These are phyloP conservation scores for Paramecium caudatum DNA, from an alignment of 73 alveolate species.

Conservation along the genomic window DNA sequence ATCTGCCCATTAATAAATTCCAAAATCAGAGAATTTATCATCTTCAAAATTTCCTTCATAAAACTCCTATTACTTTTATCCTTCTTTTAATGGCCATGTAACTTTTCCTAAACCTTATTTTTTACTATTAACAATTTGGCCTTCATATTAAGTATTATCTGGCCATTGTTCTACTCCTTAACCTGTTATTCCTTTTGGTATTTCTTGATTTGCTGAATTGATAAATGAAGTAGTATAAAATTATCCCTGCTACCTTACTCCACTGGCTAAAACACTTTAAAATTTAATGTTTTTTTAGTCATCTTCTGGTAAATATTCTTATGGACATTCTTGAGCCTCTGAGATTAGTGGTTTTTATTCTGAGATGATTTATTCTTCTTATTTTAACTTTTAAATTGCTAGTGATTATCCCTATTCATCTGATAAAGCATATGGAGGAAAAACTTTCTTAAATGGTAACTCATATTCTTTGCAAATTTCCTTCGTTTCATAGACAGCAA, in stretches of 20 bases:
- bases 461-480: not conserved
- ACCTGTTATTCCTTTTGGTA: not conserved
- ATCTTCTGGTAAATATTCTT: not conserved
- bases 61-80: not conserved
- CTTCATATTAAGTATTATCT: slow-evolving; percentile 23
- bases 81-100: slow-evolving; percentile 34
- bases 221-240: slow-evolving; percentile 17
- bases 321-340: not conserved
- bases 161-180: slow-evolving; percentile 44
- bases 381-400: not conserved
- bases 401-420: not conserved
- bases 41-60: slow-evolving; percentile 30
- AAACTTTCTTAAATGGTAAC: not conserved
- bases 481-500: not conserved
- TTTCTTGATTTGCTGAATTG: not conserved
- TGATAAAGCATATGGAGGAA: slow-evolving; percentile 21
- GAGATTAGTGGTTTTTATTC: not conserved
- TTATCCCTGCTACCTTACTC: not conserved
- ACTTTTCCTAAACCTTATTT: slow-evolving; percentile 8
- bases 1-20: slow-evolving; percentile 72
- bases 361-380: not conserved
- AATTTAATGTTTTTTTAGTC: not conserved
- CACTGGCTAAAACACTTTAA: not conserved
- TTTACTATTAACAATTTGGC: slow-evolving; percentile 15
- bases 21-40: slow-evolving; percentile 56